A percentile compares a stretch with the other conserved stretches of the same genome.
phyloP scores from a whole-genome alignment of 2,329 filamentous ascomycete species.

The Whalleya microplaca region DNA sequence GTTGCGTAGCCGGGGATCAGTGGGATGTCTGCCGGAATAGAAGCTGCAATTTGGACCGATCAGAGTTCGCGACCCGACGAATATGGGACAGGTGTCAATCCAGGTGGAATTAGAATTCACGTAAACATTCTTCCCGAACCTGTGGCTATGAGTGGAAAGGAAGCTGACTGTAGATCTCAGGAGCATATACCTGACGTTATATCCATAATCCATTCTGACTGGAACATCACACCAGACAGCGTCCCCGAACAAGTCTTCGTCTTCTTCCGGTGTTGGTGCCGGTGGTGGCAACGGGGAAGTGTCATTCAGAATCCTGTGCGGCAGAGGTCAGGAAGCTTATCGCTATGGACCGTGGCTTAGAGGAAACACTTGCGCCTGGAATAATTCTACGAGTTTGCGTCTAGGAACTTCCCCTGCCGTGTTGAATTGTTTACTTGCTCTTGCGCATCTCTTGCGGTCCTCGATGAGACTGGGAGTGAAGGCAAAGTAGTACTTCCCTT shows the following conservation, averaged over 20 bases:
- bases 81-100: conserved; percentile 76
- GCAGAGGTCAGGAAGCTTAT: conserved; percentile 6
- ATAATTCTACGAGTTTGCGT: conserved; percentile 67
- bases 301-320: conserved; percentile 63
- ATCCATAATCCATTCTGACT: conserved; percentile 76
- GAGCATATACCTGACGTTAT: conserved; percentile 61
- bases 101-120: conserved; percentile 76
- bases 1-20: conserved; percentile 74
- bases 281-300: conserved; percentile 64
- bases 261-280: conserved; percentile 60
- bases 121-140: conserved; percentile 71
- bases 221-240: conserved; percentile 73
- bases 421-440: conserved; percentile 68
- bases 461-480: conserved; percentile 71
- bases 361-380: conserved; percentile 63
- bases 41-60: conserved; percentile 79
- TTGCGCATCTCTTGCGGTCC: conserved; percentile 64
- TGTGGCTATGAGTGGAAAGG: conserved; percentile 28
- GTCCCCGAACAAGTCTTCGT: conserved; percentile 65
- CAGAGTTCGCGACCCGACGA: conserved; percentile 75
- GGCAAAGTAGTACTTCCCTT: conserved; percentile 74
- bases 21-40: conserved; percentile 75
- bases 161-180: conserved; percentile 2
- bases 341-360: not conserved
- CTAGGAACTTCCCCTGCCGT: conserved; percentile 61